Evolutionary conservation across 139 green algal genomes (phyloP), one percentile per base, ranked within the genome.

Genomic region (Picochlorum sp.): DNA sequence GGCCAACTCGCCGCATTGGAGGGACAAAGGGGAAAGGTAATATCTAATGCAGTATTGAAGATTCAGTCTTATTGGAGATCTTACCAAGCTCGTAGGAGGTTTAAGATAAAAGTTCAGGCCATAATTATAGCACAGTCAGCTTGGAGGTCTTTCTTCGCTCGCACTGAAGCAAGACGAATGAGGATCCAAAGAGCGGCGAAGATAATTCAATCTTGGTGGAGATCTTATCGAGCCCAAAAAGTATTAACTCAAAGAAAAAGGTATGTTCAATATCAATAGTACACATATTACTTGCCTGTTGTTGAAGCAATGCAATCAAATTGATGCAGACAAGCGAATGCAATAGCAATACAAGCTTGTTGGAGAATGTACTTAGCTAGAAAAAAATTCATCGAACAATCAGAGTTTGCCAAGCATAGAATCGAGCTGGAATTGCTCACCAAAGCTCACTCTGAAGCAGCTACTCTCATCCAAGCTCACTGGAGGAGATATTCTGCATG

Each of bases 1-100:
- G 79, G 79, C 26, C 79, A 85, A 67, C 74, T 82, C 23, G 80
- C 77, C 1, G 63, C 74, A 47, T 71, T 86, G 38, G 80, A 86
- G 70, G 79, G 74, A 15, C 67, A 63, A 0, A 63, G 80, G 20
- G 72, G 74, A 11, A 56, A 58, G 4, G 49, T 69, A 11, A 64
- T 84, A 11, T 47, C 65, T 5, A 41, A 30, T 10, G 67, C 76
- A 3, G 79, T 72, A 3, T 41, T 81, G 3, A 63, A 38, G 55
- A 75, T 86, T 41, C 80, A 86, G 45, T 64, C 80, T 1, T 71
- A 65, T 34, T 77, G 45, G 38, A 44, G 70, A 5, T 68, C 60
- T 6, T 49, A 70, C 51, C 41, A 57, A 26, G 62, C 68, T 0
- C 49, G 75, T n/a, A 51, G 34, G 23, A 30, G 65, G 31, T 71